Evolutionary conservation across 73 alveolate species (phyloP).

Genomic region (Paramecium sexaurelia): DNA sequence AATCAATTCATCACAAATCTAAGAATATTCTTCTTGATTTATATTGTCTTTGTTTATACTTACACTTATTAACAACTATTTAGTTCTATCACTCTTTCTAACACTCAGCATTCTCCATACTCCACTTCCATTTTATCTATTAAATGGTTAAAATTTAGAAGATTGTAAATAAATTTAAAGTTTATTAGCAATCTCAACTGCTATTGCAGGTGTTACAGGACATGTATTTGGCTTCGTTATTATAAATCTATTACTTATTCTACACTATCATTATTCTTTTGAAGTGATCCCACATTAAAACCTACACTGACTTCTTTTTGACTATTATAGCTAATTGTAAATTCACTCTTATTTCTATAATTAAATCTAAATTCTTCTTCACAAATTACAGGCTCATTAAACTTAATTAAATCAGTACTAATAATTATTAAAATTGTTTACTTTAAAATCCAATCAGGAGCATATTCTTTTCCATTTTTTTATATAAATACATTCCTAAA

Average conservation of each 20-base stretch:
- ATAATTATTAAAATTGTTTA: not conserved
- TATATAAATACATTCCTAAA: constrained; percentile 18
- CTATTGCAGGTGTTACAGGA: constrained; percentile 65
- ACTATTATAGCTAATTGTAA: constrained; percentile 78
- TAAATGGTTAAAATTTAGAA: constrained; percentile 73
- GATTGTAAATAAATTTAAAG: constrained; percentile 69
- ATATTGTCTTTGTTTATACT: constrained; percentile 51
- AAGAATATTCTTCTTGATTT: constrained; percentile 56
- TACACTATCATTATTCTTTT: constrained; percentile 76
- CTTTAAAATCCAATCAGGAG: constrained; percentile 55
- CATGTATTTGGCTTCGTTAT: constrained; percentile 40
- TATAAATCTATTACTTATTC: constrained; percentile 70
- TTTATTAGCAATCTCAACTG: constrained; percentile 69
- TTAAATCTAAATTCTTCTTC: constrained; percentile 53
- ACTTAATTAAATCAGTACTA: not conserved
- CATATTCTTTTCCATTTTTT: constrained; percentile 22
- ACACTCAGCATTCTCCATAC: constrained; percentile 74
- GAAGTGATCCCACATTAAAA: constrained; percentile 76
- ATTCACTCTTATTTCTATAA: constrained; percentile 89
- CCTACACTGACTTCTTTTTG: constrained; percentile 77
- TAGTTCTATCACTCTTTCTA: constrained; percentile 75
- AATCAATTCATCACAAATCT: constrained; percentile 64
- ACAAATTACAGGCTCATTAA: constrained; percentile 42
- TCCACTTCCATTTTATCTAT: constrained; percentile 74
- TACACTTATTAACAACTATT: constrained; percentile 68